Conservation (phyloP, 345 rosid species). For the Nasturtium officinale region DNA sequence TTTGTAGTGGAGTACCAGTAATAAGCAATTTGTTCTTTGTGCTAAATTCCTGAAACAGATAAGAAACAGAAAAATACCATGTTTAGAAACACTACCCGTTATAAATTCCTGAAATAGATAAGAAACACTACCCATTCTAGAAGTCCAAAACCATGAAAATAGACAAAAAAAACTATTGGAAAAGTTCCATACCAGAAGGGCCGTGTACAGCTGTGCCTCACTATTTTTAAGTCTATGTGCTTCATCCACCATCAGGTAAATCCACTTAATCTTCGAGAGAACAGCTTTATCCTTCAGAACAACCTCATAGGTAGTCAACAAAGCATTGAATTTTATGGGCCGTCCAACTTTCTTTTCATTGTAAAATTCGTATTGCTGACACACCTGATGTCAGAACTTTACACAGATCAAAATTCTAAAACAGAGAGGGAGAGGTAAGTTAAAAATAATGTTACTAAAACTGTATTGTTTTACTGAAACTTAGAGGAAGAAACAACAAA, state of each 20-base stretch:
- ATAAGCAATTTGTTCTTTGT: constrained; percentile 96
- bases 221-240: constrained; percentile 98
- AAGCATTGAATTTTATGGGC: constrained; percentile 82
- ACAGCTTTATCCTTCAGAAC: constrained; percentile 93
- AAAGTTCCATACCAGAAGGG: constrained; percentile 68
- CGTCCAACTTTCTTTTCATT: constrained; percentile 84
- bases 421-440: constrained; percentile 2
- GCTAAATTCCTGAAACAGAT: constrained; percentile 78
- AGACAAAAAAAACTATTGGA: constrained; percentile 19
- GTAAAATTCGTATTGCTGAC: constrained; percentile 92
- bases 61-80: constrained; percentile 19
- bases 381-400: constrained; percentile 61
- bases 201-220: constrained; percentile 95
- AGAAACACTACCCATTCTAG: constrained; percentile 23
- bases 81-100: too few species aligned
- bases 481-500: background rate
- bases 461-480: background rate
- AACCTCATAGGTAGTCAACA: constrained; percentile 97
- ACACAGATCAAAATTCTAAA: constrained; percentile 12
- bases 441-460: background rate
- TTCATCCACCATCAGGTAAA: constrained; percentile 98
- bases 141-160: constrained; percentile 7
- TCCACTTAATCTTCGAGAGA: constrained; percentile 96
- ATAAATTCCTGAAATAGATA: constrained; percentile 70
- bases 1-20: constrained; percentile 98